These are phyloP conservation scores for Pelargonium citronellum DNA, from an alignment of 441 rosid genomes.

Conservation along the genomic window DNA sequence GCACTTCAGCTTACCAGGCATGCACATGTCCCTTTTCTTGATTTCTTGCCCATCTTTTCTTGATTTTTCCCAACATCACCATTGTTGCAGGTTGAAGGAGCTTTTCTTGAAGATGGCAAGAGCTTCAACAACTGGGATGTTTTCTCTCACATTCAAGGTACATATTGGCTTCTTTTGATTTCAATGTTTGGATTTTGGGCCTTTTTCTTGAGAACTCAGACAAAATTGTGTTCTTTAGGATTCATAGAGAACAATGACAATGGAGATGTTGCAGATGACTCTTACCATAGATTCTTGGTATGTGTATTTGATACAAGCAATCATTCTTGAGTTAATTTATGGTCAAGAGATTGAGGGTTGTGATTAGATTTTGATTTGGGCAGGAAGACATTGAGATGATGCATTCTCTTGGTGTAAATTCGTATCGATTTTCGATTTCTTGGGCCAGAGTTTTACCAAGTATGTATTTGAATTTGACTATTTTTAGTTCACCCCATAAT, in stretches of 20 bases:
- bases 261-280: slow-evolving; percentile 41
- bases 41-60: not conserved
- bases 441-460: slow-evolving; percentile 44
- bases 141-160: slow-evolving; percentile 39
- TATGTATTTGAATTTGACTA: not conserved
- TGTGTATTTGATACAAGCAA: not conserved
- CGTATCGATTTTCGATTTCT: slow-evolving; percentile 44
- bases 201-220: too few relatives aligned
- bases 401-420: slow-evolving; percentile 34
- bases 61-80: not conserved
- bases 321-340: not conserved
- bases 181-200: not conserved
- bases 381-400: slow-evolving; percentile 41
- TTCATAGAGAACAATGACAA: slow-evolving; percentile 28
- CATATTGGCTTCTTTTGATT: not conserved
- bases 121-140: slow-evolving; percentile 41
- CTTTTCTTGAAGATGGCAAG: slow-evolving; percentile 36
- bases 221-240: slow-evolving; percentile 30
- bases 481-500: not conserved
- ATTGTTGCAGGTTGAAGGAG: slow-evolving; percentile 40
- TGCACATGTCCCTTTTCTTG: not conserved
- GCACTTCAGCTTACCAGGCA: slow-evolving; percentile 36
- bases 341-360: not conserved
- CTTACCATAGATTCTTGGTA: slow-evolving; percentile 42
- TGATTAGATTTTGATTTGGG: not conserved